Evolutionary conservation across 2,329 filamentous ascomycete species (phyloP), one percentile per base, ranked within the genome.

Genomic region (Xylariales sp.): DNA sequence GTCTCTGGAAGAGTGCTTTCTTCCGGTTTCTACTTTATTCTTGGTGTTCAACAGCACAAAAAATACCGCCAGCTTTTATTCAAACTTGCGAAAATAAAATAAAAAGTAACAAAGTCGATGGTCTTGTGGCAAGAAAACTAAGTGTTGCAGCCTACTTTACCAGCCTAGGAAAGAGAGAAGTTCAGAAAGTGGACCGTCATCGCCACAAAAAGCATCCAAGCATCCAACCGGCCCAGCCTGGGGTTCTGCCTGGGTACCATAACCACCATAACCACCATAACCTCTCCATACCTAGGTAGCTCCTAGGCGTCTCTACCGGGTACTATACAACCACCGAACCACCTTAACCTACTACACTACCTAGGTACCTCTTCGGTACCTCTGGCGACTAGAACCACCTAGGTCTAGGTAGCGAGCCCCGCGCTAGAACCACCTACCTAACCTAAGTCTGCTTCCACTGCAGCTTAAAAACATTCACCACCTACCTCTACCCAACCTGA

Each of bases 151-250:
- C 45, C 32, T 59, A 39, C 18, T 50, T 50, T 49, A 41, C 56
- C 55, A 34, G n/a, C 41, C 16, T 34, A 49, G 23, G 46, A 28
- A 41, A 36, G n/a, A 36, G 18, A 14, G 18, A 55, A 55, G 53
- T 41, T 12, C 6, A 28, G n/a, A 9, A 30, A 43, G 10, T 43
- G 53, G 50, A 18, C 30, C 48, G 28, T n/a, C 12, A 10, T 12
- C 23, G 10, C 28, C 8, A 50, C 23, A 55, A 61, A 48, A 39
- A 10, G 23, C 23, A 46, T 57, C 52, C n/a, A 62, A 62, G 45
- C 45, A 36, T 23, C 41, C 28, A 32, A 52, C 18, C 46, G 32
- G 32, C 32, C 23, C 23, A 23, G 23, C 23, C 23, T 23, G 23
- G 23, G 23, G 23, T 23, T 23, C 23, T 23, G 23, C 23, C 23